These are phyloP conservation scores for Solanum peruvianum DNA, from an alignment of 257 asterid species.

Conservation along the genomic window DNA sequence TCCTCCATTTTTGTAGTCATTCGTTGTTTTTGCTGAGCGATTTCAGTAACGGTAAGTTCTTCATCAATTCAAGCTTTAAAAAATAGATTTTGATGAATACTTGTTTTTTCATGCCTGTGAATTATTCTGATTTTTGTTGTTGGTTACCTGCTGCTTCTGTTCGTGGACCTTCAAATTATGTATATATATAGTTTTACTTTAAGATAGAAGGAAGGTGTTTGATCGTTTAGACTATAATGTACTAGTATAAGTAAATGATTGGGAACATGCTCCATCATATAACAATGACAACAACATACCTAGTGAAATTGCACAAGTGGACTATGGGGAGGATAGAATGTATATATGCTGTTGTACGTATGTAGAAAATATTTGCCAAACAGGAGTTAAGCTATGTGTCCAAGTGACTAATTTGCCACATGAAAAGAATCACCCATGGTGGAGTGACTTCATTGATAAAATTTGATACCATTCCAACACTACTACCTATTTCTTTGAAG, in stretches of 20 bases:
- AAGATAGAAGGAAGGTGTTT: background rate
- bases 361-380: background rate
- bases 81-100: background rate
- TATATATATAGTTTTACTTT: background rate
- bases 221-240: background rate
- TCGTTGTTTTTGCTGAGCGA: too few species aligned
- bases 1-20: too few species aligned
- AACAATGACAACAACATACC: background rate
- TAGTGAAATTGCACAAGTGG: background rate
- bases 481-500: background rate
- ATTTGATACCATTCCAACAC: background rate
- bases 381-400: background rate
- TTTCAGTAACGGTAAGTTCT: background rate
- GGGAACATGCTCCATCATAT: background rate
- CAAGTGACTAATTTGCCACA: background rate
- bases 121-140: background rate
- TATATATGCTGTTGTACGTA: background rate
- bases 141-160: background rate
- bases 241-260: background rate
- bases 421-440: background rate
- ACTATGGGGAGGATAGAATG: background rate
- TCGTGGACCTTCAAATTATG: background rate
- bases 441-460: background rate
- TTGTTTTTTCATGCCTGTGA: background rate
- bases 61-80: background rate